These are phyloP conservation scores for Endocalyx cinctus DNA, from an alignment of 2,329 filamentous ascomycete genomes.

Conservation along the genomic window DNA sequence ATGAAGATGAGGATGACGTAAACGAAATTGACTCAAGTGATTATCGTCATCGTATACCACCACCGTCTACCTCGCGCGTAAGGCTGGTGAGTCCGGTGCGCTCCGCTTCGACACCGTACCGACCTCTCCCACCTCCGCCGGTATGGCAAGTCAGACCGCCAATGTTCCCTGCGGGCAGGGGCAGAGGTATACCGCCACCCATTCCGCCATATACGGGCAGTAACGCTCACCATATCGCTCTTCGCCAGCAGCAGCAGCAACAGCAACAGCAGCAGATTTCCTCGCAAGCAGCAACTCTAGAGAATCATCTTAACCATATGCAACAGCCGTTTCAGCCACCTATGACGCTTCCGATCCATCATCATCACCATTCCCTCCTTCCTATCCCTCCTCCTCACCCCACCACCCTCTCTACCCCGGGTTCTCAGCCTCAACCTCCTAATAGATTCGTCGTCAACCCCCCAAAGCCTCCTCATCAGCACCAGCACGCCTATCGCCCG, in stretches of 20 bases:
- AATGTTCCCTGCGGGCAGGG: constrained; percentile 1
- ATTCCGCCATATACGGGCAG: too few species aligned
- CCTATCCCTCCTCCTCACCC: neutral
- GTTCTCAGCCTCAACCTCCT: too few species aligned
- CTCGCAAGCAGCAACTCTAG: neutral
- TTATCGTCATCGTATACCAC: too few species aligned
- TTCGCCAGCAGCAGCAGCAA: neutral
- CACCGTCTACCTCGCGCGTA: constrained; percentile 2
- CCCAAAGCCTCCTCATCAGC: too few species aligned
- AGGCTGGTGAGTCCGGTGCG: constrained; percentile 4
- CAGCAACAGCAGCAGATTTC: neutral
- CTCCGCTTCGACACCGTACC: constrained; percentile 3
- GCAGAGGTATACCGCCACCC: too few species aligned
- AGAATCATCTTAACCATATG: neutral
- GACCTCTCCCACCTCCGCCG: constrained; percentile 12
- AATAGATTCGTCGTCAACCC: too few species aligned
- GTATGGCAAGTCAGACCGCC: constrained; percentile 8
- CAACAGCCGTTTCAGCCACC: neutral
- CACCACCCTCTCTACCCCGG: neutral
- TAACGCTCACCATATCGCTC: too few species aligned
- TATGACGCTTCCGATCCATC: neutral
- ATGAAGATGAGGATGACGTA: too few species aligned
- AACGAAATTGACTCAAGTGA: too few species aligned
- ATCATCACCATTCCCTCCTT: neutral
- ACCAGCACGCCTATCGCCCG: too few species aligned